Evolutionary conservation across 1,284 basidiomycete genomes (phyloP).

Genomic region (Baeospora myosura): DNA sequence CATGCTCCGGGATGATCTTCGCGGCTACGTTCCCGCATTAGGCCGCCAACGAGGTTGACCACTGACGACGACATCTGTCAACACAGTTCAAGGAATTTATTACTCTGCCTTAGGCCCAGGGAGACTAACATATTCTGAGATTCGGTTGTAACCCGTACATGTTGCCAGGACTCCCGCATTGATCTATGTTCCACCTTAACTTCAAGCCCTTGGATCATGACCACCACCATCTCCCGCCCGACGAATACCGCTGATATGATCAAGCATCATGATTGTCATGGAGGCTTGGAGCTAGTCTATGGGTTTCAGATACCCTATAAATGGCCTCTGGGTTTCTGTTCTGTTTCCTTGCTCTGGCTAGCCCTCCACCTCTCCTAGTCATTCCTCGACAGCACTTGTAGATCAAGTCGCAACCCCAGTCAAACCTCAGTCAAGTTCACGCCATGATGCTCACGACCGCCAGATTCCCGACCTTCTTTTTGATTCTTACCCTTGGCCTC

Average conservation of each 20-base stretch:
- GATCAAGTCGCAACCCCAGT: constrained; percentile 2
- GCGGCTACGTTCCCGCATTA: not conserved
- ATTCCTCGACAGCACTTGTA: constrained; percentile 6
- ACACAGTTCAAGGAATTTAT: not conserved
- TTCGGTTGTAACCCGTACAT: not conserved
- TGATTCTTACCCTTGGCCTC: not conserved
- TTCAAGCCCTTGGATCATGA: not conserved
- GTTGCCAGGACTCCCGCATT: too few species aligned
- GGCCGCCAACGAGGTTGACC: not conserved
- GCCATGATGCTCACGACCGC: not conserved
- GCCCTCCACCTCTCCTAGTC: constrained; percentile 2
- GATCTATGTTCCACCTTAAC: not conserved
- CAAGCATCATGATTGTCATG: not conserved
- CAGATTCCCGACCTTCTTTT: not conserved
- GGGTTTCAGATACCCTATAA: not conserved
- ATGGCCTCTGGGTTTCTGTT: not conserved
- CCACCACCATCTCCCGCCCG: not conserved
- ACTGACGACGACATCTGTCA: not conserved
- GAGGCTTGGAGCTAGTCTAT: not conserved
- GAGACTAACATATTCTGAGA: not conserved
- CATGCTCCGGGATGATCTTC: not conserved
- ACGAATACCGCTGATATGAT: not conserved
- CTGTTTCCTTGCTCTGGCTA: constrained; percentile 4
- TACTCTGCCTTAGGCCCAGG: not conserved
- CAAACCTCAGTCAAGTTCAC: too few species aligned